Evolutionary conservation across 2,329 filamentous ascomycete genomes (phyloP), one percentile per base, ranked within the genome.

Genomic region (Colletotrichum eremochloae): DNA sequence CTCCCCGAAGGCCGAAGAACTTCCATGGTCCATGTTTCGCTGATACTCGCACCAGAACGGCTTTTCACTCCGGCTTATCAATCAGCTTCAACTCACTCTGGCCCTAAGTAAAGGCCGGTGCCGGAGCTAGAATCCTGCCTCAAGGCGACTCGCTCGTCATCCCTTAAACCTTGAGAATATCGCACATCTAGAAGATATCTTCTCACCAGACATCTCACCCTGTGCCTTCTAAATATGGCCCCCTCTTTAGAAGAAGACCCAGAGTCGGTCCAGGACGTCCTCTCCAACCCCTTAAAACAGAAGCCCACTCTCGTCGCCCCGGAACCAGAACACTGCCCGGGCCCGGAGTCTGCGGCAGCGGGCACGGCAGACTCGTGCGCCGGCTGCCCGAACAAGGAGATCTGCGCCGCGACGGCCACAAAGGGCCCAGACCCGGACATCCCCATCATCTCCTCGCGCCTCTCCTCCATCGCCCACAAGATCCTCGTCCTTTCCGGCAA

Each of bases 371-470:
- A 97, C 82, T 95, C 94, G 55, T 99, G 96, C 85, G 94, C 92
- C 60, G 95, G 95, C 66, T 99, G 96, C 79, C 96, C 96, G 1
- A 99, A 99, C 85, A 95, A 99, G 84, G 86, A 91, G 60, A 97
- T 99, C 78, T 99, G 96, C 85, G 95, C 96, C 24, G 94, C 95
- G 1, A 56, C 66, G 38, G 93, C 95, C 1, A 95, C 96, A 31
- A 98, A 98, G 83, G 96, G 96, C 0, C 96, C 96, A 2, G 96
- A 99, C 80, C 96, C 96, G 0, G 96, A 99, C 81, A 94, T 98
- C 57, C 92, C 95, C 3, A 82, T 96, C 76, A 98, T 99, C 77
- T 93, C 95, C 20, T 89, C 92, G 68, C 93, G 96, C 5, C 91
- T 99, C 3, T 87, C 91, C 14, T 90, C 90, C 63, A 93, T 99